These are phyloP conservation scores for Scytalidium lignicola DNA, from an alignment of 2,329 filamentous ascomycete species.

Conservation along the genomic window DNA sequence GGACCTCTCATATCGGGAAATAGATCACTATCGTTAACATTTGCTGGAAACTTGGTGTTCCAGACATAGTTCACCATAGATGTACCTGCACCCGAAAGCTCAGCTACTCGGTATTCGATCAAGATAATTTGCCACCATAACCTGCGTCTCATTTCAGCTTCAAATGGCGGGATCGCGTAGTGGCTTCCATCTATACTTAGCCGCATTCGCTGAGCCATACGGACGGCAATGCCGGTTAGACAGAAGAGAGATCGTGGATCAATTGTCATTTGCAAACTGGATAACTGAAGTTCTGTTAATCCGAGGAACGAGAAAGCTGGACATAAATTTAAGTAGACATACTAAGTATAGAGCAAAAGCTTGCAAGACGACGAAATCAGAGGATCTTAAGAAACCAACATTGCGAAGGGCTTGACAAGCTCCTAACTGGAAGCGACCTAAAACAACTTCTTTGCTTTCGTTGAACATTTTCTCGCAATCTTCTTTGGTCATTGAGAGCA, in stretches of 20 bases:
- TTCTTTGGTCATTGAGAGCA: constrained; percentile 52
- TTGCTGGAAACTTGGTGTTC: constrained; percentile 44
- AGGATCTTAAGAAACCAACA: constrained; percentile 58
- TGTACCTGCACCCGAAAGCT: constrained; percentile 45
- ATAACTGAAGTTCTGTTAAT: constrained; percentile 9
- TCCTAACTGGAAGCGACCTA: constrained; percentile 50
- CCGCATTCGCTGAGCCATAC: constrained; percentile 45
- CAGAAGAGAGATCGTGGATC: constrained; percentile 43
- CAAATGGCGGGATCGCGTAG: constrained; percentile 38
- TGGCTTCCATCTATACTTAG: constrained; percentile 36
- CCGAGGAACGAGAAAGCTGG: too few relatives aligned
- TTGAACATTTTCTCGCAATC: constrained; percentile 48
- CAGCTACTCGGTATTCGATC: constrained; percentile 51
- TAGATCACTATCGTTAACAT: constrained; percentile 49
- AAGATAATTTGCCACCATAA: constrained; percentile 60
- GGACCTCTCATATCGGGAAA: constrained; percentile 36
- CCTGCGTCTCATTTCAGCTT: constrained; percentile 54
- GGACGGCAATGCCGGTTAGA: constrained; percentile 40
- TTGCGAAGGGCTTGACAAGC: constrained; percentile 62
- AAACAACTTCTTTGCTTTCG: constrained; percentile 45
- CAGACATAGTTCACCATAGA: constrained; percentile 37
- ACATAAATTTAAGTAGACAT: constrained; percentile 17
- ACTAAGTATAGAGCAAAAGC: constrained; percentile 64
- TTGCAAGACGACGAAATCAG: constrained; percentile 61
- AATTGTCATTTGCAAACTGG: constrained; percentile 28